phyloP scores from a whole-genome alignment of 176 grass and related monocot genomes.

The Pharus latifolius region DNA sequence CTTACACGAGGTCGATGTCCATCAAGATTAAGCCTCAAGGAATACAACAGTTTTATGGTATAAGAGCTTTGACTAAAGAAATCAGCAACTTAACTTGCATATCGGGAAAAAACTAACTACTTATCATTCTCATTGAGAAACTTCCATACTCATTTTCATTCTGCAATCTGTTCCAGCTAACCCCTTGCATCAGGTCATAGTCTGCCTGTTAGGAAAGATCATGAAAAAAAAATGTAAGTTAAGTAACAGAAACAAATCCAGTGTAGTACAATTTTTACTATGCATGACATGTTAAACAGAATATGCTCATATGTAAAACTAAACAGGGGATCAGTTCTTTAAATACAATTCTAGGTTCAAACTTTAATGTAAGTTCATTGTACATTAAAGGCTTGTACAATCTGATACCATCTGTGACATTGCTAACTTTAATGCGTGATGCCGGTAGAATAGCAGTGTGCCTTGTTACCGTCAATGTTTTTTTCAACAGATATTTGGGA shows the following conservation, averaged over 20 bases:
- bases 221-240: conserved; percentile 1
- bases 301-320: background rate
- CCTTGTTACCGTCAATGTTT: too few relatives aligned
- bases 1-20: conserved; percentile 74
- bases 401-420: too few relatives aligned
- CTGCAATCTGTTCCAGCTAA: conserved; percentile 48
- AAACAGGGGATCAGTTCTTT: background rate
- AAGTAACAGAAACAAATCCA: background rate
- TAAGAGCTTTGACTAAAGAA: conserved; percentile 8
- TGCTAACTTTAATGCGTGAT: too few relatives aligned
- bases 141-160: conserved; percentile 61
- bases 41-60: conserved; percentile 12
- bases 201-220: conserved; percentile 55
- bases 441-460: too few relatives aligned
- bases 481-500: too few relatives aligned
- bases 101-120: conserved; percentile 5
- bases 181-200: conserved; percentile 47
- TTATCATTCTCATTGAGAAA: background rate
- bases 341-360: background rate
- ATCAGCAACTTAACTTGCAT: conserved; percentile 3
- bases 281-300: background rate
- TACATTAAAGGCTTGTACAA: too few relatives aligned
- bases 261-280: conserved; percentile 9
- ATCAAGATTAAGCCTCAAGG: conserved; percentile 76
- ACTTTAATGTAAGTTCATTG: background rate